Conservation (phyloP, 1,284 basidiomycete species). For the Sporisorium exsertum region DNA sequence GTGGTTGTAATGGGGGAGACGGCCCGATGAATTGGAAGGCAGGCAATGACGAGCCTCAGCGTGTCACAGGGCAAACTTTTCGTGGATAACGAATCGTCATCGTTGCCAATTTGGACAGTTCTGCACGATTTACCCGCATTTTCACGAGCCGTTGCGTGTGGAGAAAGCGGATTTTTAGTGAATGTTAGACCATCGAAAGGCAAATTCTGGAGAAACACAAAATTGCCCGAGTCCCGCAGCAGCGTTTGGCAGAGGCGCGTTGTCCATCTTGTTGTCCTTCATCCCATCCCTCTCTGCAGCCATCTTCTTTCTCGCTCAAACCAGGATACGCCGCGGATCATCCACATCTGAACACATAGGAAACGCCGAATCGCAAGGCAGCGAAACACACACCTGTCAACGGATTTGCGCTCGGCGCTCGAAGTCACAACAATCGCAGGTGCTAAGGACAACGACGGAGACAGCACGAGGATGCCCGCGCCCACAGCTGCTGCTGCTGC, state of each 20-base stretch:
- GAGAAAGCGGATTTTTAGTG: not conserved
- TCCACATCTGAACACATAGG: no score
- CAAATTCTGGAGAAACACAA: not conserved
- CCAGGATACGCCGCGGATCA: not conserved
- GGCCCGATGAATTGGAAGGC: no score
- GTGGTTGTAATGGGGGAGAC: not conserved
- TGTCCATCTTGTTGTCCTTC: constrained; percentile 1
- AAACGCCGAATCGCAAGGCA: no score
- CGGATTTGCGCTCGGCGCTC: no score
- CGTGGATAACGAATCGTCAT: not conserved
- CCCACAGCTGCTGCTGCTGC: constrained; percentile 26
- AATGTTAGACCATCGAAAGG: not conserved
- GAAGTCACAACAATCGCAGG: not conserved
- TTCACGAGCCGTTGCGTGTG: not conserved
- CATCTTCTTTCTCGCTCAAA: not conserved
- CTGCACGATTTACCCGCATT: not conserved
- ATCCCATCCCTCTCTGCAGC: not conserved
- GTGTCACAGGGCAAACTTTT: not conserved
- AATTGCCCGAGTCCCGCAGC: constrained; percentile 8
- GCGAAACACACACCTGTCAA: no score
- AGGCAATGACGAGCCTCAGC: no score
- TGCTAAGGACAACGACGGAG: not conserved
- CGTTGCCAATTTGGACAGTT: not conserved
- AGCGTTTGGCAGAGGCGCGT: not conserved
- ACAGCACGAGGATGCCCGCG: constrained; percentile 18